Base-by-base conservation (phyloP, 106 monocot species). In the Xerophyta viscosa region DNA sequence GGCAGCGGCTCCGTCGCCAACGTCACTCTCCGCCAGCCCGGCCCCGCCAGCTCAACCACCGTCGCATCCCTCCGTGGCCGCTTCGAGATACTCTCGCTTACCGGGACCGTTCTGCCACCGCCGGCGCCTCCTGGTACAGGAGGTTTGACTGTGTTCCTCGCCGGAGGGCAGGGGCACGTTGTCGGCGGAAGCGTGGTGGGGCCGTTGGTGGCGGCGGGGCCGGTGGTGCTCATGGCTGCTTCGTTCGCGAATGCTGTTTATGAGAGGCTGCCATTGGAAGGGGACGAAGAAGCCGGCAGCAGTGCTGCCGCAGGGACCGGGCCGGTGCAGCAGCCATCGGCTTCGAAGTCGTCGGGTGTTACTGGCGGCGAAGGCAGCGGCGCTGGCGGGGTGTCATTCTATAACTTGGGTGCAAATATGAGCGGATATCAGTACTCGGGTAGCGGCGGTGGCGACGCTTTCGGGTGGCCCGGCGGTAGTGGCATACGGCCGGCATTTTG, bases 201-300 rank as follows among this genome's bases (percentile, higher is more conserved):
- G 9, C 85, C 80, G 8, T 52, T 86, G 25, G 53, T 86, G 48
- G 85, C 85, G 8, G 66, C 66, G 2, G 66, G 66, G 48, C 73
- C 73, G 28, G 73, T 73, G 27, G 66, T 73, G 25, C 48, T 85
- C 22, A 72, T 85, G 79, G 79, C 75, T 8, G 84, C 84, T 4
- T 71, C 84, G 0, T 85, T 85, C 30, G 59, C 79, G 9, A 85
- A 79, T 44, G 84, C 84, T 8, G 79, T 76, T 2, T 85, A 79
- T 52, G 84, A 85, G 75, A 46, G 84, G 39, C 62, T 86, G 41
- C 85, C 85, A 8, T 45, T 71, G 19, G 76, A 76, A 45, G 64
- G 45, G 9, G 81, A 68, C 2, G 69, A 57, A 5, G 71, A 69
- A 17, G 69, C 37, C 6, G 19, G 31, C 33, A 20, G 50, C 27